A percentile compares a stretch with the other conserved stretches of the same genome.
Conservation (phyloP, 1,284 basidiomycete genomes). For the Ganoderma sinense region DNA sequence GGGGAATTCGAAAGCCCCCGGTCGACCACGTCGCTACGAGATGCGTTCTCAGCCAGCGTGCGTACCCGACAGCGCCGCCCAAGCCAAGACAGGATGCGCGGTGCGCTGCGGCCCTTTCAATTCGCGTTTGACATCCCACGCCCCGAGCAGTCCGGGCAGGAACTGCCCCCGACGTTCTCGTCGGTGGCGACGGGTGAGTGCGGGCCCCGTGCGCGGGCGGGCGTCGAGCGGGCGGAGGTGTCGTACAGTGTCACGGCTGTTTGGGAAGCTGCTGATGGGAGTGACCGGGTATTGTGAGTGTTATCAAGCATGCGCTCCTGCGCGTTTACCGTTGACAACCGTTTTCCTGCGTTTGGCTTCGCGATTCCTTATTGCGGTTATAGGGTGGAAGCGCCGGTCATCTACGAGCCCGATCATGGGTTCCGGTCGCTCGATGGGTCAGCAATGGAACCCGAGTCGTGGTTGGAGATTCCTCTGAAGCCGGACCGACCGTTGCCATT, state of each 20-base stretch:
- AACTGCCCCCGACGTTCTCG: slow-evolving; percentile 67
- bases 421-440: slow-evolving; percentile 65
- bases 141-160: slow-evolving; percentile 56
- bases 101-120: slow-evolving; percentile 51
- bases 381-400: slow-evolving; percentile 70
- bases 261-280: slow-evolving; percentile 65
- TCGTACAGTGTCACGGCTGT: slow-evolving; percentile 60
- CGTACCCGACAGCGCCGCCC: slow-evolving; percentile 42
- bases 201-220: slow-evolving; percentile 41
- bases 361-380: slow-evolving; percentile 14
- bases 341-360: not conserved
- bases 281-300: slow-evolving; percentile 58
- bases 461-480: slow-evolving; percentile 72
- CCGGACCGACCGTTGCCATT: slow-evolving; percentile 69
- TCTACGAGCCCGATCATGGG: slow-evolving; percentile 64
- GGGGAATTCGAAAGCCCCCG: slow-evolving; percentile 47
- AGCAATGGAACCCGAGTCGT: slow-evolving; percentile 53
- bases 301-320: not conserved
- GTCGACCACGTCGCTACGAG: slow-evolving; percentile 53
- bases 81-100: slow-evolving; percentile 33
- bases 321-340: not conserved
- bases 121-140: slow-evolving; percentile 68
- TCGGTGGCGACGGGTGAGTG: slow-evolving; percentile 37
- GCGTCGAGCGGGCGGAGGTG: slow-evolving; percentile 54
- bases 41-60: slow-evolving; percentile 51